phyloP scores from a whole-genome alignment of 371 early-diverging fungal genomes.

The Parasitella parasitica region DNA sequence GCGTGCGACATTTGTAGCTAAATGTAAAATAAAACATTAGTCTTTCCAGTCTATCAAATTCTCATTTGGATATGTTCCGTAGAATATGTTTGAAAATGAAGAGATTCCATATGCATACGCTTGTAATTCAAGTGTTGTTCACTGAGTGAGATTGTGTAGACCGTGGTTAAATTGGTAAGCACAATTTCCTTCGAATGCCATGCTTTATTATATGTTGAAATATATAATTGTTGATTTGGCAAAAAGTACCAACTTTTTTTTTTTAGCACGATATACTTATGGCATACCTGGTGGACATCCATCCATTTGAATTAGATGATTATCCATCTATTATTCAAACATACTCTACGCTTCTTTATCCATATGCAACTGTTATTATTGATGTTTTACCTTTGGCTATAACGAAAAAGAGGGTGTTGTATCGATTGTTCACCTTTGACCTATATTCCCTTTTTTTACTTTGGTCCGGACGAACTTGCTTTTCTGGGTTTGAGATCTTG shows the following conservation, averaged over 20 bases:
- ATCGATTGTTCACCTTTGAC: neutral
- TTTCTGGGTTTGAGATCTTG: neutral
- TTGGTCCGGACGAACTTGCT: neutral
- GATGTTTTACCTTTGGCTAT: conserved; percentile 20
- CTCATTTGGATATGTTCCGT: neutral
- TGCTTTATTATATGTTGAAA: neutral
- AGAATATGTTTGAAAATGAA: neutral
- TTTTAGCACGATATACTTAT: neutral
- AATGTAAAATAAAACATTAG: neutral
- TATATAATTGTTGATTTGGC: neutral
- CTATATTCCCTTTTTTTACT: conserved; percentile 3
- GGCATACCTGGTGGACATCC: neutral
- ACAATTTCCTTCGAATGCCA: neutral
- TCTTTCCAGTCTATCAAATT: too few relatives aligned
- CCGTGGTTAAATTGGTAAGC: neutral
- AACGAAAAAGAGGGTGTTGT: conserved; percentile 28
- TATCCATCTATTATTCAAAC: conserved; percentile 14
- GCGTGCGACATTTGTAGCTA: conserved; percentile 58
- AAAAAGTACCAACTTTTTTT: neutral
- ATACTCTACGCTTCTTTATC: neutral
- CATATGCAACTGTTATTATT: neutral
- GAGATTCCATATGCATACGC: neutral
- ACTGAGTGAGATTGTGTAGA: neutral
- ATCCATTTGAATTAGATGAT: neutral
- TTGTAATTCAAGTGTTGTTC: neutral